Conservation (phyloP, 257 asterid genomes). For the Forsythia suspensa region DNA sequence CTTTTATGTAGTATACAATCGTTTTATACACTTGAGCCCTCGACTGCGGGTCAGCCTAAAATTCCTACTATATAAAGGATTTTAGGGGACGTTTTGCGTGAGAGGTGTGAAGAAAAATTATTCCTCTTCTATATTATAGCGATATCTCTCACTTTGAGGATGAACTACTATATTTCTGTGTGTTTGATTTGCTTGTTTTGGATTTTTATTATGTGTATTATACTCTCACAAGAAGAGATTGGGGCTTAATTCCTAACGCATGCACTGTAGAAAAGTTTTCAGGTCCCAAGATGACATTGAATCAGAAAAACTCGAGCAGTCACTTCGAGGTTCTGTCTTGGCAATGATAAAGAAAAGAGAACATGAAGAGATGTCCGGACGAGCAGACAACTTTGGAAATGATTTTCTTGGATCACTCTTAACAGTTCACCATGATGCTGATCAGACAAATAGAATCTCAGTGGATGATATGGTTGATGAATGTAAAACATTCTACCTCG, state of each 20-base stretch:
- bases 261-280: not conserved
- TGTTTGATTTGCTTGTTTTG: not conserved
- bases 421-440: slow-evolving; percentile 34
- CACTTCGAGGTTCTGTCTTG: not conserved
- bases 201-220: too few relatives aligned
- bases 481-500: slow-evolving; percentile 59
- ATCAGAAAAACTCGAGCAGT: slow-evolving; percentile 26
- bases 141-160: too few relatives aligned
- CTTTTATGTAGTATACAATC: too few relatives aligned
- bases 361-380: not conserved
- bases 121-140: too few relatives aligned
- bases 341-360: not conserved
- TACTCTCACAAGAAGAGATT: not conserved
- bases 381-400: slow-evolving; percentile 29
- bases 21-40: too few relatives aligned
- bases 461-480: slow-evolving; percentile 46
- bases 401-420: slow-evolving; percentile 62
- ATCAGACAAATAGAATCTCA: slow-evolving; percentile 28
- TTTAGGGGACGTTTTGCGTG: too few relatives aligned
- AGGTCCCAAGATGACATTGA: slow-evolving; percentile 1
- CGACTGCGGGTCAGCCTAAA: too few relatives aligned
- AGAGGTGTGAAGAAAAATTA: too few relatives aligned
- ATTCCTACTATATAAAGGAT: too few relatives aligned
- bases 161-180: too few relatives aligned
- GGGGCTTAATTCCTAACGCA: not conserved